Base-by-base conservation (phyloP, 768 basidiomycete genomes). In the Neoboletus magnificus region DNA sequence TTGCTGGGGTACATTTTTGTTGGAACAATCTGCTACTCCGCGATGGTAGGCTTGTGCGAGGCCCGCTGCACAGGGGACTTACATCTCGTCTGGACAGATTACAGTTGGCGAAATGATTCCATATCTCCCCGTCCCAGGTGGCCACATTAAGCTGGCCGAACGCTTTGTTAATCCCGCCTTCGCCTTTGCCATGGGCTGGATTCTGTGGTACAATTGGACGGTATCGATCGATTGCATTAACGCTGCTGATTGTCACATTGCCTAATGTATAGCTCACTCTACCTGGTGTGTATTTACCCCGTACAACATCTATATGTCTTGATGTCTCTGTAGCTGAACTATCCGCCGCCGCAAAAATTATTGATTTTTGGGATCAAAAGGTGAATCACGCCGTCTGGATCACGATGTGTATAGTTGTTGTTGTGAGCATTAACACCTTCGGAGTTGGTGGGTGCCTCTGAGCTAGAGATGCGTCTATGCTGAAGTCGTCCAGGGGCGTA, bases 311-410 rank as follows among this genome's bases (percentile, higher is more conserved):
- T 5, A 27, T 27, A 3, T 27, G 27, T 3, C 27, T 27, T 27
- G 27, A 27, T 27, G 27, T 3, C 27, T 27, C 27, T 5, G 3
- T 27, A 53, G 76, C 77, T 16, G 79, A 79, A 61, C 59, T 80
- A 1, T 73, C 76, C 18, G 79, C 80, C 2, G 79, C 79, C 1
- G 75, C 81, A 18, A 75, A 80, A 12, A 63, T 83, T 32, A 77
- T 83, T 57, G 61, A 73, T 52, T 81, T 71, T 59, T 80, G 77
- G 77, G 70, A 71, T 51, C 50, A 55, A 3, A 52, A 62, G 18
- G 60, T 75, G 43, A 77, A 68, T 55, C 73, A 77, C 43, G 79
- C 78, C 0, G 73, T 72, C 5, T 84, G 79, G 78, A 79, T 83
- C 56, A 72, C 75, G 3, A 71, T 83, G 40, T 81, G 76, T 59